phyloP scores from a whole-genome alignment of 805 yeast genomes.

The Saccharomycopsis fibuligera region DNA sequence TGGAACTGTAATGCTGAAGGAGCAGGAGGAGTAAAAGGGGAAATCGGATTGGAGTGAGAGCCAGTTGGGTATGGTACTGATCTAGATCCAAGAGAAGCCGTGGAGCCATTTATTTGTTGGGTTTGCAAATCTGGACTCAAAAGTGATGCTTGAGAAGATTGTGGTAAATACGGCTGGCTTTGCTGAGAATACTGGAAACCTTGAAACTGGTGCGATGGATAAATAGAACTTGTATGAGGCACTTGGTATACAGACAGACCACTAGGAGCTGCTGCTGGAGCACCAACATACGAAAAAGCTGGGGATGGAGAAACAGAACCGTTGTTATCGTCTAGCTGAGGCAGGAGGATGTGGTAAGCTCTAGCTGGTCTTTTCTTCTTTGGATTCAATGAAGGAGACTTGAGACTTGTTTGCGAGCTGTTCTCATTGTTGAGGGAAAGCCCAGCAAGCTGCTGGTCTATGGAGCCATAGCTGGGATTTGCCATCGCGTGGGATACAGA shows the following conservation, averaged over 20 bases:
- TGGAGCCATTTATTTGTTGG: background rate
- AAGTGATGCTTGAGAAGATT: too few species aligned
- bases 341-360: slow-evolving; percentile 16
- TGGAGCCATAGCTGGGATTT: slow-evolving; percentile 1
- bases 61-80: slow-evolving; percentile 12
- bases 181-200: background rate
- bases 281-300: too few species aligned
- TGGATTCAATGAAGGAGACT: background rate
- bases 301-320: background rate
- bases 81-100: background rate
- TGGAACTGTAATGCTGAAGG: slow-evolving; percentile 30
- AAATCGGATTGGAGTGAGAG: slow-evolving; percentile 12
- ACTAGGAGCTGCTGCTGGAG: background rate
- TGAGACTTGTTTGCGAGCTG: background rate
- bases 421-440: slow-evolving; percentile 1
- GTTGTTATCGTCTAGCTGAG: slow-evolving; percentile 1
- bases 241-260: too few species aligned
- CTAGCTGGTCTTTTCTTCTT: slow-evolving; percentile 16
- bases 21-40: slow-evolving; percentile 22
- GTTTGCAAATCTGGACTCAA: too few species aligned
- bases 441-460: slow-evolving; percentile 6
- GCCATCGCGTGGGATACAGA: too few species aligned
- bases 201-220: background rate
- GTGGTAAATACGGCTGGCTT: background rate
- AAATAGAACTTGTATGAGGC: background rate